Evolutionary conservation across 805 yeast species (phyloP), one percentile per base, ranked within the genome.

Genomic region (Metschnikowia drakensbergensis): DNA sequence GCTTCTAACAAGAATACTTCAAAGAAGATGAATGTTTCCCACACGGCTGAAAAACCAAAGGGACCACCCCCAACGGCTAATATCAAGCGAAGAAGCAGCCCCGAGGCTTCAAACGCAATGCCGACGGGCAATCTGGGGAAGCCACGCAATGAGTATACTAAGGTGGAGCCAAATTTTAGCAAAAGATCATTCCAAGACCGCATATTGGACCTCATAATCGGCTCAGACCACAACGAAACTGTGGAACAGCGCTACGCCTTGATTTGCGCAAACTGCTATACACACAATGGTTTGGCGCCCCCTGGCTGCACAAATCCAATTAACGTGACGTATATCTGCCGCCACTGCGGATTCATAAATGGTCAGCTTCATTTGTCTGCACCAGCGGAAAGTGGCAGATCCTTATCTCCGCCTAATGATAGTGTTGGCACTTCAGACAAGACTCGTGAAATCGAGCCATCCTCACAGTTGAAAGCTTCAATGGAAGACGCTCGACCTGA

Each of bases 251-350:
- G 95, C 38, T 85, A 74, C 61, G 96, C 96, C 0, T 71, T 88
- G 54, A 84, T 88, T 11, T 88, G 96, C 62, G 54, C 59, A 17
- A 66, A 72, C n/a, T 88, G 96, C 60, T 68, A 64, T 23, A 72
- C 72, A 13, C 95, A 88, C 64, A 88, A 88, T 59, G 96, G 96
- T 1, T 72, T 88, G 39, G 95, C 95, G 0, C 87, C 89, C 3
- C 89, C 87, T 1, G 84, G 85, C 6, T 67, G 75, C 50, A 51
- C 61, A 2, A 60, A 66, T 47, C 84, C 92, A 0, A 58, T 55
- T 2, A 58, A 63, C 4, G 80, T 86, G 6, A 66, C 64, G 45
- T 88, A 83, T 57, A 59, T 70, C 2, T 88, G 96, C 67, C 86
- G 89, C 6, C 65, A 66, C 23, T 87, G 96, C 65, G 86, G 84